Evolutionary conservation across 176 grass and related monocot species (phyloP).

Genomic region (Oryza punctata): DNA sequence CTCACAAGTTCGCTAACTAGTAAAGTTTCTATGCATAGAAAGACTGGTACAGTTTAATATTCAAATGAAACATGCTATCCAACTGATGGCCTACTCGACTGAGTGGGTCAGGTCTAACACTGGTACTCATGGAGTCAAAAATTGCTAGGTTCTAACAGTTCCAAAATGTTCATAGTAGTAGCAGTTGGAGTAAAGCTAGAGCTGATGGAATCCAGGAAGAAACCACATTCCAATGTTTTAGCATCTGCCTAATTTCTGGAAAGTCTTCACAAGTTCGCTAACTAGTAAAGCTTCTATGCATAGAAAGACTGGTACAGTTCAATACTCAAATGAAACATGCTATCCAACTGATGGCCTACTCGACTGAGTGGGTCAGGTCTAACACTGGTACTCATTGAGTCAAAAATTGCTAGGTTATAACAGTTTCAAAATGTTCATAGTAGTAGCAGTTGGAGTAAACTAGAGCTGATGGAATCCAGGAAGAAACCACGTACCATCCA

Average conservation of each 20-base stretch:
- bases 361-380: neutral
- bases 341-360: no score
- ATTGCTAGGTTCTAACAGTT: neutral
- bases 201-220: slow-evolving; percentile 12
- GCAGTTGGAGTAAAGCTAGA: no score
- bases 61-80: no score
- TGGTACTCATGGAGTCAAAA: neutral
- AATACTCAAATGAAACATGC: no score
- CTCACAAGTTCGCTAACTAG: neutral
- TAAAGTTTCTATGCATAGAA: neutral
- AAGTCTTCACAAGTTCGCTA: no score
- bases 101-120: neutral
- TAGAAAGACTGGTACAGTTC: no score
- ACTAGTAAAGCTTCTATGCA: no score
- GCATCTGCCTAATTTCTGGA: no score
- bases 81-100: neutral
- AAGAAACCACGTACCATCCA: slow-evolving; percentile 72
- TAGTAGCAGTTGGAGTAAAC: no score
- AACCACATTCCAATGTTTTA: no score
- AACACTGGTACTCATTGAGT: neutral
- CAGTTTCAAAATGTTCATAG: neutral
- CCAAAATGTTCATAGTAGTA: neutral
- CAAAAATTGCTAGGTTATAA: neutral
- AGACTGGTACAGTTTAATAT: neutral
- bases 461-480: slow-evolving; percentile 12